Evolutionary conservation across 2,329 filamentous ascomycete genomes (phyloP), one percentile per base, ranked within the genome.

Genomic region (Microdochium nivale): DNA sequence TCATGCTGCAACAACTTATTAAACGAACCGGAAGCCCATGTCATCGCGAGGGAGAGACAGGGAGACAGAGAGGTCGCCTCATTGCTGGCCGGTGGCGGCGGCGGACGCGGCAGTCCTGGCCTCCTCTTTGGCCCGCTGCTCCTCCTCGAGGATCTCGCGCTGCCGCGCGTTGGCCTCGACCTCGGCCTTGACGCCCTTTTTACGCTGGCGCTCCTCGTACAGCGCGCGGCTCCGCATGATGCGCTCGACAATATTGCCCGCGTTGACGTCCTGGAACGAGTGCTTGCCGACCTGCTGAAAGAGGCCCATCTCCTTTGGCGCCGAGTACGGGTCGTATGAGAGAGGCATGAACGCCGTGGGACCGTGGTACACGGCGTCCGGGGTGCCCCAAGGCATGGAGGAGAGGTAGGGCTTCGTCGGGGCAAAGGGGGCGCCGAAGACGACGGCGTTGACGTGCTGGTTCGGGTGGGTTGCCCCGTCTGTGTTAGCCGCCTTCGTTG

Each of bases 341-440:
- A 83, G 65, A 63, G 84, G 87, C 74, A 95, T 94, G 67, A 96
- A 96, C 13, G 87, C 80, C 0, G 94, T 99, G 7, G 90, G 90
- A n/a, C 94, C 94, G 70, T 99, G 94, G 69, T 97, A 99, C 55
- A 99, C 88, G 25, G 84, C 86, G 60, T 86, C 77, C 14, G 90
- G 88, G 3, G 79, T 79, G 49, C 86, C 84, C 68, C 84, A 84
- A 0, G 92, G 90, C 47, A 95, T 76, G 1, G 81, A 76, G 53
- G 77, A 77, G 43, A 99, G 80, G 68, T 95, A 99, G 2, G 80
- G 72, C 62, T 82, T 80, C n/a, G 83, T 88, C 3, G 92, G 90
- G 2, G 86, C 83, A 66, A 95, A 96, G 1, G 94, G 94, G 0
- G 94, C 90, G 35, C 88, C 89, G 64, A 99, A 95, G 55, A 97